A percentile compares a stretch with the other conserved stretches of the same genome.
Conservation (phyloP, 2,329 filamentous ascomycete genomes). For the Alternaria sp. region DNA sequence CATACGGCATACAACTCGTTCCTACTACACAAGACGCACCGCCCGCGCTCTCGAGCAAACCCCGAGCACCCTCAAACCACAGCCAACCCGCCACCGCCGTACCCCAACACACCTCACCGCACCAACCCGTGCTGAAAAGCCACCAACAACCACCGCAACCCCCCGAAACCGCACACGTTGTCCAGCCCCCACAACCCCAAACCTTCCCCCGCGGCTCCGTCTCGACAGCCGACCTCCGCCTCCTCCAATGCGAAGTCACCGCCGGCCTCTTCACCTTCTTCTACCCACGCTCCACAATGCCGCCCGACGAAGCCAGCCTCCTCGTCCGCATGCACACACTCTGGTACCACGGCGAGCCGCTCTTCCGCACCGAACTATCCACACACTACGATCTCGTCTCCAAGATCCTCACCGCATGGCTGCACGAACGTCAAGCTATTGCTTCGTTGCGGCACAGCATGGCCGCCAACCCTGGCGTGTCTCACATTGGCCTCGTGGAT, state of each 20-base stretch:
- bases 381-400: constrained; percentile 35
- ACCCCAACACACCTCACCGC: constrained; percentile 13
- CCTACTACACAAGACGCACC: constrained; percentile 15
- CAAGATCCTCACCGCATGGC: constrained; percentile 40
- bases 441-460: constrained; percentile 32
- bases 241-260: constrained; percentile 43
- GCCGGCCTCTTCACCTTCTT: constrained; percentile 40
- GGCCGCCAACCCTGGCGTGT: constrained; percentile 29
- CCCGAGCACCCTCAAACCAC: constrained; percentile 11
- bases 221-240: constrained; percentile 23
- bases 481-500: constrained; percentile 35
- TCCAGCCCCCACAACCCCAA: constrained; percentile 1
- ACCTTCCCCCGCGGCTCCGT: constrained; percentile 7
- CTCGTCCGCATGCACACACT: constrained; percentile 36
- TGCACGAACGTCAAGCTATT: constrained; percentile 40
- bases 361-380: constrained; percentile 35
- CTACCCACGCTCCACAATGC: constrained; percentile 30
- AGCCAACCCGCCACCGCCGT: constrained; percentile 1
- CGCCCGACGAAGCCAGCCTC: constrained; percentile 32
- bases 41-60: constrained; percentile 11
- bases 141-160: constrained; percentile 15
- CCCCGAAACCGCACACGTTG: constrained; percentile 18
- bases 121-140: constrained; percentile 33
- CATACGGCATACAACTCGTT: constrained; percentile 28
- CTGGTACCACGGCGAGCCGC: constrained; percentile 34